Evolutionary conservation across 139 green algal genomes (phyloP).

Genomic region (Auxenochlorella pyrenoidosa): DNA sequence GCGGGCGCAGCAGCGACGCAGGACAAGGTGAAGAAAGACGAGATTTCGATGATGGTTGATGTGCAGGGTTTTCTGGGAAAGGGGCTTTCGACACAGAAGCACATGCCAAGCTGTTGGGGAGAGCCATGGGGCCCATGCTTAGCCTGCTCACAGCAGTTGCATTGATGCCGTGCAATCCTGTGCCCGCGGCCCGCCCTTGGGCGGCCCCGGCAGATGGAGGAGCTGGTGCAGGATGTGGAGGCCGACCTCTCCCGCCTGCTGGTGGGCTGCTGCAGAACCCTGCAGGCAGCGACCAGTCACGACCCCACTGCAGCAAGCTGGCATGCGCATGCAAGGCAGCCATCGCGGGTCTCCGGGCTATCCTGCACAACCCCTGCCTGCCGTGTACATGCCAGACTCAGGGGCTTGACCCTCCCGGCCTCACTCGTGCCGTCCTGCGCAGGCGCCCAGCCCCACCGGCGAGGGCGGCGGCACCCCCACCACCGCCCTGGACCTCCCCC

Average conservation of each 20-base stretch:
- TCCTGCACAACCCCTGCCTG: too few relatives aligned
- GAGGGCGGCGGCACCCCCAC: background rate
- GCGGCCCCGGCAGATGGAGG: background rate
- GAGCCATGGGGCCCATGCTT: too few relatives aligned
- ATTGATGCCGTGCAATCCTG: too few relatives aligned
- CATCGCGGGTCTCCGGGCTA: too few relatives aligned
- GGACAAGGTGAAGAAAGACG: background rate
- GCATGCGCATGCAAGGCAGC: background rate
- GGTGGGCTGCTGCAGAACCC: background rate
- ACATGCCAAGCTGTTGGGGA: too few relatives aligned
- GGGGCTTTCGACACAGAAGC: too few relatives aligned
- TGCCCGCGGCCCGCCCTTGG: too few relatives aligned
- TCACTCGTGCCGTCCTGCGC: background rate
- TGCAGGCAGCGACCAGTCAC: background rate
- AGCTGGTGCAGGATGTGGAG: conserved; percentile 5
- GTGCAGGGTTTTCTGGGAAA: too few relatives aligned
- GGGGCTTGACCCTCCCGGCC: too few relatives aligned
- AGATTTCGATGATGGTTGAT: too few relatives aligned
- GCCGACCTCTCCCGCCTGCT: background rate
- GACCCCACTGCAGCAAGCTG: background rate
- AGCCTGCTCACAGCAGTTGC: too few relatives aligned
- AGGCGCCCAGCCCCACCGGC: background rate
- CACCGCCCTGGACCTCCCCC: background rate
- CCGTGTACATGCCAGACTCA: too few relatives aligned
- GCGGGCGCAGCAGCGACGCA: background rate